Conservation (phyloP, 805 yeast species). For the Zygosaccharomyces siamensis region DNA sequence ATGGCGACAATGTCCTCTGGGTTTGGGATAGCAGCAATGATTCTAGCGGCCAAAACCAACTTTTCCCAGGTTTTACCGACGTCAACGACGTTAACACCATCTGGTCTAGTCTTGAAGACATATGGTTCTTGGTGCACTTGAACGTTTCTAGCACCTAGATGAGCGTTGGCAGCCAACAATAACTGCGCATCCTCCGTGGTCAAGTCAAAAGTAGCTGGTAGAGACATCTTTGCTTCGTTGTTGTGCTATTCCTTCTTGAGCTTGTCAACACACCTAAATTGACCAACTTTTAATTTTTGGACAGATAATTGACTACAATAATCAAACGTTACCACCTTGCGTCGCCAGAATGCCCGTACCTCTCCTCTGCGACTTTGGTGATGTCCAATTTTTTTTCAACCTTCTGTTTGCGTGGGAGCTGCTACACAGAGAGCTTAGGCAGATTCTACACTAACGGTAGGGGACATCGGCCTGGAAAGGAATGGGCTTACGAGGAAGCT, state of each 20-base stretch:
- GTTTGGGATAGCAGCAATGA: conserved; percentile 99
- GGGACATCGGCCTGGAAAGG: background rate
- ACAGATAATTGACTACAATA: conserved; percentile 2
- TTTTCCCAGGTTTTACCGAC: conserved; percentile 99
- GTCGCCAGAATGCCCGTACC: conserved; percentile 1
- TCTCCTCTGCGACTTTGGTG: conserved; percentile 3
- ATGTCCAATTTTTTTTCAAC: conserved; percentile 3
- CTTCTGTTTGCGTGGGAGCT: conserved; percentile 1
- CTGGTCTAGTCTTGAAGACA: conserved; percentile 98
- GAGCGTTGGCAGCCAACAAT: conserved; percentile 98
- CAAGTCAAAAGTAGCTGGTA: conserved; percentile 85
- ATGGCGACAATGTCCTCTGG: conserved; percentile 97
- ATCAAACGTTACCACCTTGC: conserved; percentile 2
- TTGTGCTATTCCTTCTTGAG: conserved; percentile 28
- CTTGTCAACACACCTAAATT: conserved; percentile 8
- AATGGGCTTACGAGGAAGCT: background rate
- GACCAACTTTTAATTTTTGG: conserved; percentile 1
- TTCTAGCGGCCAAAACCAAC: conserved; percentile 93
- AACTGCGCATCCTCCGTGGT: conserved; percentile 98
- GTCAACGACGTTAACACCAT: conserved; percentile 98
- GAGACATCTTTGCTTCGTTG: conserved; percentile 51
- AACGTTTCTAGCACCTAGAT: conserved; percentile 99
- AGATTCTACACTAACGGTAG: background rate
- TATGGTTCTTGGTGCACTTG: conserved; percentile 97
- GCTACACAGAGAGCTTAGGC: background rate